Evolutionary conservation across 345 rosid genomes (phyloP), one percentile per base, ranked within the genome.

Genomic region (Moringa oleifera): DNA sequence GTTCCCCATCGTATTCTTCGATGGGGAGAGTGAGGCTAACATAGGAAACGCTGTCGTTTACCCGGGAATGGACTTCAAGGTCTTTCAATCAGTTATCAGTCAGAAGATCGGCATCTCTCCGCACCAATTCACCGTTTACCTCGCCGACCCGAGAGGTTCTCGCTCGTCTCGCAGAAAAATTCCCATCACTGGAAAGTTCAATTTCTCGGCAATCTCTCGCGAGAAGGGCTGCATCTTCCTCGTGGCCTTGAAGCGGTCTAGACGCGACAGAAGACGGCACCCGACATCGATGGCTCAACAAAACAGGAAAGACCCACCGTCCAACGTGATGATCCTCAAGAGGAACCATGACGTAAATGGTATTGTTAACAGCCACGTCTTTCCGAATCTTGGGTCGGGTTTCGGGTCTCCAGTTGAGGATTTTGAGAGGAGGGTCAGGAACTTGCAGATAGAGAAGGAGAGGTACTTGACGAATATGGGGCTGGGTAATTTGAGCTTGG

Each of bases 1-100:
- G 1, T 55, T 81, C 5, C 75, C 83, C 16, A 80, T 73, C 18
- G 59, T 79, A 9, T 76, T 84, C 54, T 75, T 47, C 55, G 90
- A 84, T 52, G 90, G 90, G 20, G 77, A 73, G 53, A 64, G 66
- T 6, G 81, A 81, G 67, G 72, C 65, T 0, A 50, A 31, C 57
- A 61, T 81, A 4, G 86, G 85, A 6, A 33, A 57, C 57, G 64
- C 69, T 33, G 59, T 62, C 37, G 64, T 80, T 24, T 53, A 62
- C 17, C 76, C 85, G 0, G 56, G 67, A 2, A 47, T 69, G 28
- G 72, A 68, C 41, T 74, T 70, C 77, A 71, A 62, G 64, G 20
- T 18, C 55, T 76, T 77, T 25, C 79, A 69, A 24, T 66, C 75
- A 18, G 25, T 70, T 13, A 68, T 78, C 20, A 57, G 73, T 64